phyloP scores from a whole-genome alignment of 75 land plant genomes.

The Azolla pinnata region DNA sequence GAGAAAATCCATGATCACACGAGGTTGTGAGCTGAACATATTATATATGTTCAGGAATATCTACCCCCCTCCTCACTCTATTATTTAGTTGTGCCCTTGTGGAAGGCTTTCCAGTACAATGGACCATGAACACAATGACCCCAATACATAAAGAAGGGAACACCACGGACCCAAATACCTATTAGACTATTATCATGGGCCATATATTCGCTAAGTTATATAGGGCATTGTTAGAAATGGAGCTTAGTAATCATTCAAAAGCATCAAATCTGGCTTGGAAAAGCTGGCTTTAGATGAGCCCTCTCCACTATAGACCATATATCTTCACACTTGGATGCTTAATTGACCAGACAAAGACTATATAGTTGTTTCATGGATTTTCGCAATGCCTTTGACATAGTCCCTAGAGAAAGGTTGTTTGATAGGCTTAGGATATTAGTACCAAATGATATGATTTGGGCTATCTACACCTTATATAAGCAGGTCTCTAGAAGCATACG shows the following conservation, averaged over 20 bases:
- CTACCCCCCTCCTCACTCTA: too few relatives aligned
- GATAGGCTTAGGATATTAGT: neutral
- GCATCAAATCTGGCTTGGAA: neutral
- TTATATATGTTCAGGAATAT: too few relatives aligned
- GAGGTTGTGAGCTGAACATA: too few relatives aligned
- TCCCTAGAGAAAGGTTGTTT: neutral
- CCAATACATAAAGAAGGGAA: neutral
- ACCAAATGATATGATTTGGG: neutral
- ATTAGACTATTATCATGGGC: neutral
- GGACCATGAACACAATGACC: conserved; percentile 1
- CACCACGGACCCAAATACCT: neutral
- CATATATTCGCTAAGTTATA: neutral
- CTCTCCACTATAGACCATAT: neutral
- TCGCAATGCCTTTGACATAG: neutral
- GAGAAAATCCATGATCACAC: too few relatives aligned
- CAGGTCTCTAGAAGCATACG: neutral
- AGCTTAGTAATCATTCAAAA: neutral
- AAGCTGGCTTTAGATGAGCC: neutral
- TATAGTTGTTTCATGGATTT: neutral
- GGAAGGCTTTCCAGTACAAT: too few relatives aligned
- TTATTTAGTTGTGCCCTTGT: too few relatives aligned
- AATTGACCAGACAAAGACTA: conserved; percentile 2
- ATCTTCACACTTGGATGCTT: neutral
- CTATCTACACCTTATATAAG: neutral
- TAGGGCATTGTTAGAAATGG: neutral